A percentile compares a stretch with the other conserved stretches of the same genome.
Conservation (phyloP, 345 rosid species). For the Kernera saxatilis region DNA sequence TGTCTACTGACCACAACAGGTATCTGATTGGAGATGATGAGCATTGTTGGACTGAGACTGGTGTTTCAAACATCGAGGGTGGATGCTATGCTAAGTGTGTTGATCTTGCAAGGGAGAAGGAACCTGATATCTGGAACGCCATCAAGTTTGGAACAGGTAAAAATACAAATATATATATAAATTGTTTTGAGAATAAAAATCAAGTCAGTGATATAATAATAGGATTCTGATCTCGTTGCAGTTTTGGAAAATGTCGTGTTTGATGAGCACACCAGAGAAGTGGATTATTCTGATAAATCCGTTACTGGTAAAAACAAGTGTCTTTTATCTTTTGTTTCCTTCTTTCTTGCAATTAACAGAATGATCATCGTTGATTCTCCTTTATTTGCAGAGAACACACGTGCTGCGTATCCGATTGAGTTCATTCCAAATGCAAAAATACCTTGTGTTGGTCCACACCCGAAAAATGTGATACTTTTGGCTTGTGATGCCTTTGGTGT, state of each 20-base stretch:
- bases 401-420: constrained; percentile 93
- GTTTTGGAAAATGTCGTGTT: constrained; percentile 95
- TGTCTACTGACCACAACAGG: constrained; percentile 93
- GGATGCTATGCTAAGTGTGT: constrained; percentile 98
- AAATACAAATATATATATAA: not conserved
- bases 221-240: constrained; percentile 14
- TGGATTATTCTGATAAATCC: constrained; percentile 80
- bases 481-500: constrained; percentile 98
- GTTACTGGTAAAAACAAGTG: constrained; percentile 56
- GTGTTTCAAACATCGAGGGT: constrained; percentile 98
- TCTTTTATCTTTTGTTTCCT: not conserved
- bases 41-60: constrained; percentile 88
- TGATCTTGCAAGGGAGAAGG: constrained; percentile 87
- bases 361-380: not conserved
- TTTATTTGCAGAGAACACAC: constrained; percentile 69
- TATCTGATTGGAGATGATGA: constrained; percentile 95
- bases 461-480: constrained; percentile 83
- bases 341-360: not conserved
- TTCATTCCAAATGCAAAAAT: constrained; percentile 84
- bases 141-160: constrained; percentile 93
- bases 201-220: not conserved
- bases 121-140: constrained; percentile 96
- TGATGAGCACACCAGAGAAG: constrained; percentile 86
- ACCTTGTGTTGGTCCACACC: constrained; percentile 92
- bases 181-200: not conserved